Conservation (phyloP, 2,329 filamentous ascomycete genomes). For the Sclerotinia nivalis region DNA sequence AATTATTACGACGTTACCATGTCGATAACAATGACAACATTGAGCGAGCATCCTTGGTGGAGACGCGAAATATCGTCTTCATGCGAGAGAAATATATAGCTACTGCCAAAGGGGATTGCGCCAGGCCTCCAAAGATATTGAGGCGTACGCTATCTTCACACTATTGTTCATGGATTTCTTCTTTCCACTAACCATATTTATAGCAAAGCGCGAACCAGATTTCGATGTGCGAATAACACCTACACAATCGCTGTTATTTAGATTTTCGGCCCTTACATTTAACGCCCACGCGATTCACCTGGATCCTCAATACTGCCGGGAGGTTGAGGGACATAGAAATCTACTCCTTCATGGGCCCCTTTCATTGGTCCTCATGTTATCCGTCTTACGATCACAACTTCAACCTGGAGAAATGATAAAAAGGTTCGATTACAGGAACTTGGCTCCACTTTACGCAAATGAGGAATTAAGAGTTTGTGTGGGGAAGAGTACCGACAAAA, state of each 20-base stretch:
- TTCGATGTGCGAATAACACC: slow-evolving; percentile 64
- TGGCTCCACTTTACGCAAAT: slow-evolving; percentile 75
- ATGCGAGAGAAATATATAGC: slow-evolving; percentile 48
- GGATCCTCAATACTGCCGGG: slow-evolving; percentile 67
- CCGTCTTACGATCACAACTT: slow-evolving; percentile 57
- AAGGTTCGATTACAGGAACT: slow-evolving; percentile 74
- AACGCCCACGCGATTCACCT: slow-evolving; percentile 93
- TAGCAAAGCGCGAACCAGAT: slow-evolving; percentile 44
- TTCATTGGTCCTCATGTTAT: slow-evolving; percentile 73
- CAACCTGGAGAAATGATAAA: slow-evolving; percentile 47
- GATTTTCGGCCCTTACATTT: slow-evolving; percentile 87
- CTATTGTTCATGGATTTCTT: slow-evolving; percentile 17
- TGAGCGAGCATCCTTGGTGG: slow-evolving; percentile 47
- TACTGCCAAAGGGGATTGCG: slow-evolving; percentile 27
- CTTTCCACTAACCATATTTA: slow-evolving; percentile 12
- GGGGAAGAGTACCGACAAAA: slow-evolving; percentile 47
- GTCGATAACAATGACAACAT: slow-evolving; percentile 6
- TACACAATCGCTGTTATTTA: slow-evolving; percentile 73
- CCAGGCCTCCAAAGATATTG: slow-evolving; percentile 30
- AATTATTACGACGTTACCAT: slow-evolving; percentile 10
- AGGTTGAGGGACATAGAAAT: slow-evolving; percentile 71
- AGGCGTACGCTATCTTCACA: slow-evolving; percentile 32
- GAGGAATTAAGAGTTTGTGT: slow-evolving; percentile 72
- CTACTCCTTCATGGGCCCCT: slow-evolving; percentile 87
- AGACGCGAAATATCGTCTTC: slow-evolving; percentile 64